Evolutionary conservation across 495 filamentous ascomycete genomes (phyloP), one percentile per base, ranked within the genome.

Genomic region (Neurospora tetraspora): DNA sequence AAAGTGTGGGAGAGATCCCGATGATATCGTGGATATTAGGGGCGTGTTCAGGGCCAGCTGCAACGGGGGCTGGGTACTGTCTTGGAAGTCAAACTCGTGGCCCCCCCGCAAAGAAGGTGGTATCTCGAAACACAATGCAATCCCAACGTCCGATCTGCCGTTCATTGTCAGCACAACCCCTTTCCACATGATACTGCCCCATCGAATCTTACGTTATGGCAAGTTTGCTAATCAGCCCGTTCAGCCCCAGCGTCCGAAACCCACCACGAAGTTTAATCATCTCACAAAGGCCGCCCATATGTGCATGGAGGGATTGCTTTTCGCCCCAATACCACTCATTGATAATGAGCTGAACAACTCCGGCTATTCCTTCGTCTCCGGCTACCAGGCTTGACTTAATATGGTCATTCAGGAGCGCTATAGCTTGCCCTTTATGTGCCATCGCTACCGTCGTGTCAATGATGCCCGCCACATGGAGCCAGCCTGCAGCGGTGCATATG

Each of bases 321-420:
- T 80, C 77, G 9, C 81, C 81, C 81, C 81, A 83, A 53, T 78
- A 81, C 80, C 81, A 83, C 72, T 82, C 81, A 23, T 80, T 77
- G 9, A 81, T 71, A 43, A 81, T 78, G 59, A 83, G 75, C 75
- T 83, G 80, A 10, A 81, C 70, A 10, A 82, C 79, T 6, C 79
- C 81, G 3, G 80, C 73, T 42, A 83, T 79, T 23, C 75, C 78
- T 61, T 81, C 81, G 71, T 83, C 81, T 69, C 75, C 78, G 1
- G 81, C 73, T 6, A 78, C 73, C n/a, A 70, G 43, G 37, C 75
- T 74, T 20, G 80, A 80, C 23, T 73, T 74, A 16, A 83, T 74
- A 37, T 82, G 79, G 38, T 82, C 77, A 75, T 83, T 82, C 31
- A 83, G 73, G 37, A 79, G 74, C 70, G 74, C 70, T 71, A 81